Conservation (phyloP, 163 green algal species). For the Coccomyxa subellipsoidea region DNA sequence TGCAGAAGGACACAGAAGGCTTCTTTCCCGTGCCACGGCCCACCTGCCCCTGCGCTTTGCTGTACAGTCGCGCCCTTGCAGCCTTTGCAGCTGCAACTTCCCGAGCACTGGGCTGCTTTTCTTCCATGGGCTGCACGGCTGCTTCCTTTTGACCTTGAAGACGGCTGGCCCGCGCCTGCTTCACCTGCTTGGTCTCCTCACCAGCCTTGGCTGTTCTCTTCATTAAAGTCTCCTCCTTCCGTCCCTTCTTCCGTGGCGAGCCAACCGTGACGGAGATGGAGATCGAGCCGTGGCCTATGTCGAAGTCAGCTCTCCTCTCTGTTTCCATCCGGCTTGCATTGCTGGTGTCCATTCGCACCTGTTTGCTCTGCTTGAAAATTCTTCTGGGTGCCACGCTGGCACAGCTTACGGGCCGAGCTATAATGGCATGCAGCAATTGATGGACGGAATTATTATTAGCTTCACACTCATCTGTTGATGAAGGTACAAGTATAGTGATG, state of each 20-base stretch:
- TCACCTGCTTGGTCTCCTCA: neutral
- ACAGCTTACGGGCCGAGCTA: neutral
- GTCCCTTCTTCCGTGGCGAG: neutral
- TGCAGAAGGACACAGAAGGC: neutral
- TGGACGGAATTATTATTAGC: no score
- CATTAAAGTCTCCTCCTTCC: conserved; percentile 3
- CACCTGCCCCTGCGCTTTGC: neutral
- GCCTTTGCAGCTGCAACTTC: conserved; percentile 25
- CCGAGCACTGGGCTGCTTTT: conserved; percentile 1
- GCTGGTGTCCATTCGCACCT: neutral
- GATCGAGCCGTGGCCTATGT: neutral
- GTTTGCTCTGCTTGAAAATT: neutral
- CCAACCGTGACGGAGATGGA: neutral
- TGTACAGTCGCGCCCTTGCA: conserved; percentile 17
- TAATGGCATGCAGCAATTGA: no score
- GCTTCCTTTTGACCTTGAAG: neutral
- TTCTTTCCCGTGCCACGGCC: neutral
- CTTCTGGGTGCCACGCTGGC: neutral
- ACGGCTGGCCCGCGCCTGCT: neutral
- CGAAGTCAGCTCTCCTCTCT: neutral
- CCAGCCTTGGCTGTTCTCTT: neutral
- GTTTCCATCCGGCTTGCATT: neutral
- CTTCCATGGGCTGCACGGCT: no score
- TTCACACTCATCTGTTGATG: no score
- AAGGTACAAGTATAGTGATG: no score